Evolutionary conservation across 768 basidiomycete species (phyloP), one percentile per base, ranked within the genome.

Genomic region (Gymnopilus dilepis): DNA sequence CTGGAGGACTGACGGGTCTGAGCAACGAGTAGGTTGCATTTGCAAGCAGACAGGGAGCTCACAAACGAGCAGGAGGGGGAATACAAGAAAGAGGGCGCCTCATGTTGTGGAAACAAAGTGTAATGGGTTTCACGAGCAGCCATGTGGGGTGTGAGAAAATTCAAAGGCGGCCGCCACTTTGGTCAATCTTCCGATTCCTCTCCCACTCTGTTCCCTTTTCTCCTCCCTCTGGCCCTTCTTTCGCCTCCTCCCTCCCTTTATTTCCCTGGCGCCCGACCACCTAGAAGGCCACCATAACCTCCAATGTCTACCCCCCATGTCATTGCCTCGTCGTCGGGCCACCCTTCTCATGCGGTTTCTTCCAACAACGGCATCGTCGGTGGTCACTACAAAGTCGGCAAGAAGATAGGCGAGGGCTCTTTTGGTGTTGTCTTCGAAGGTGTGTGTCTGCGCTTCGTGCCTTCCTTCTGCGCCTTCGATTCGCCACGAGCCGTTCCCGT

Each of bases 391-490:
- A 85, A 92, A 65, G 95, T 99, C 54, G 97, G 97, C 53, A 95
- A 97, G 85, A 98, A 98, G 87, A 97, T 99, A 74, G 97, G 97
- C 50, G 97, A 99, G 78, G 97, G 97, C 53, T 93, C 91, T n/a
- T 99, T 99, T 74, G 97, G 97, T 70, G 97, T 99, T 66, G 91
- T 99, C 64, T 94, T 97, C 77, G 90, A 98, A 85, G 90, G 97
- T 95, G 72, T 53, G 81, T 78, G 6, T 58, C 56, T 43, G 54
- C 6, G 42, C 15, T 62, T 28, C 28, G 22, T 55, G 17, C 21
- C 15, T 60, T 30, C 4, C 59, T 50, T 17, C 31, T 52, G 15
- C 22, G 19, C 43, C 31, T 56, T 15, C 8, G 58, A 28, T 37
- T 26, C 45, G 42, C 33, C 37, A 4, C 11, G 47, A 41, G 40